Evolutionary conservation across 164 flowering plant genomes (phyloP).

Genomic region (Hamamelis virginiana): DNA sequence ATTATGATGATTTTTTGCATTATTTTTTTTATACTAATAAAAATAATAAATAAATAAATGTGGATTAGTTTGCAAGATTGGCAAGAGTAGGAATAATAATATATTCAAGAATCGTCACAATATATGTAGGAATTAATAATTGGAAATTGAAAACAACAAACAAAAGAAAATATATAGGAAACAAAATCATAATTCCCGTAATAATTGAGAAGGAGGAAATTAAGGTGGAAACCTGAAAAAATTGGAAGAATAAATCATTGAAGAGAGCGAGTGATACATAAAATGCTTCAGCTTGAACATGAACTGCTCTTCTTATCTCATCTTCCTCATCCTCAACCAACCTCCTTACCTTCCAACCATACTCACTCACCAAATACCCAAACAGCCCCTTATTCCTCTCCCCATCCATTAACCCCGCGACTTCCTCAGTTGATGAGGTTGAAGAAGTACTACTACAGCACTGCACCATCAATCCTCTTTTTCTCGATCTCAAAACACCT

Average conservation of each 20-base stretch:
- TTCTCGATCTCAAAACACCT: not conserved
- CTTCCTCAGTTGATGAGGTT: slow-evolving; percentile 6
- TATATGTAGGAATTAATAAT: too few relatives aligned
- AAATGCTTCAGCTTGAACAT: slow-evolving; percentile 84
- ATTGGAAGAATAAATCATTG: slow-evolving; percentile 66
- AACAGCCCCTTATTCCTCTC: slow-evolving; percentile 14
- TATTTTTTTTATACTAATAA: too few relatives aligned
- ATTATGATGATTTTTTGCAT: too few relatives aligned
- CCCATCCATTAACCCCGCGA: slow-evolving; percentile 12
- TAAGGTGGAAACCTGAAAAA: slow-evolving; percentile 60
- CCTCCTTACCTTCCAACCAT: slow-evolving; percentile 82
- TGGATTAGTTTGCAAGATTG: too few relatives aligned
- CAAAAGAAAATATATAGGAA: not conserved
- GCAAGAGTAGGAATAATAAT: too few relatives aligned
- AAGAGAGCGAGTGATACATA: slow-evolving; percentile 61
- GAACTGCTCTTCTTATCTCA: slow-evolving; percentile 66
- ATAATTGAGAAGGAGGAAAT: not conserved
- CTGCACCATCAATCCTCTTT: not conserved
- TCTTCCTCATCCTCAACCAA: slow-evolving; percentile 43
- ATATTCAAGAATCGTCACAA: too few relatives aligned
- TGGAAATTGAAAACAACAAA: too few relatives aligned
- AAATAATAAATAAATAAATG: too few relatives aligned
- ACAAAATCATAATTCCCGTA: not conserved
- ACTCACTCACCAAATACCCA: slow-evolving; percentile 45
- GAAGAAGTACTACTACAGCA: not conserved